Percentiles rank a stretch among this genome's conserved stretches.
Conservation (phyloP, 2,329 filamentous ascomycete species). For the Stagonosporopsis cucurbitacearum region DNA sequence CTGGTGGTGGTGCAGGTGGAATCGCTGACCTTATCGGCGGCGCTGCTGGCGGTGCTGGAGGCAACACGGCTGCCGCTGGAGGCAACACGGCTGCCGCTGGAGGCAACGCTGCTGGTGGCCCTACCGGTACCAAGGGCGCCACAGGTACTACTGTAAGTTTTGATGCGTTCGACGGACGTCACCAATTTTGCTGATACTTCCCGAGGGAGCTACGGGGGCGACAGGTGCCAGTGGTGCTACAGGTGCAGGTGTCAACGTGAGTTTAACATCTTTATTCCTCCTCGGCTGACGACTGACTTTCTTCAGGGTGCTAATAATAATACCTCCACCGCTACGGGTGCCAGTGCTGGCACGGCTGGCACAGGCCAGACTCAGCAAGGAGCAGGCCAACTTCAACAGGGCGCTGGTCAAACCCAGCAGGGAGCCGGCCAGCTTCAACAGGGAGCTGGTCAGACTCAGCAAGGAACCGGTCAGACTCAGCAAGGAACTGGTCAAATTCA, state of each 20-base stretch:
- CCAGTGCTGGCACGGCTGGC: not conserved
- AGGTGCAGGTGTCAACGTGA: slow-evolving; percentile 3
- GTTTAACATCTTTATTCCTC: not conserved
- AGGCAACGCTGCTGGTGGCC: slow-evolving; percentile 5
- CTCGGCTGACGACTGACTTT: not conserved
- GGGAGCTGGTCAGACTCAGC: not conserved
- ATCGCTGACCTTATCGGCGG: slow-evolving; percentile 18
- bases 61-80: slow-evolving; percentile 10
- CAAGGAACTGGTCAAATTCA: not conserved
- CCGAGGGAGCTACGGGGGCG: slow-evolving; percentile 4
- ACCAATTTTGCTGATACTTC: not conserved
- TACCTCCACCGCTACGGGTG: slow-evolving; percentile 8
- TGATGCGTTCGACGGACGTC: not conserved
- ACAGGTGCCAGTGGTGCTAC: slow-evolving; percentile 4
- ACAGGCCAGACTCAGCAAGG: not conserved
- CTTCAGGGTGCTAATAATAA: slow-evolving; percentile 10
- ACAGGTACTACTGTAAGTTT: not conserved
- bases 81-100: slow-evolving; percentile 10
- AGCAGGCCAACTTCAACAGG: not conserved
- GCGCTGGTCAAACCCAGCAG: not conserved
- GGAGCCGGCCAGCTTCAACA: not conserved
- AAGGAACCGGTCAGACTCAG: not conserved
- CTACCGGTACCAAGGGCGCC: not conserved
- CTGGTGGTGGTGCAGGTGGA: not conserved
- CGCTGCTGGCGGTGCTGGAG: slow-evolving; percentile 9